These are phyloP conservation scores for Phycomyces nitens DNA, from an alignment of 192 early-diverging fungal species.

Conservation along the genomic window DNA sequence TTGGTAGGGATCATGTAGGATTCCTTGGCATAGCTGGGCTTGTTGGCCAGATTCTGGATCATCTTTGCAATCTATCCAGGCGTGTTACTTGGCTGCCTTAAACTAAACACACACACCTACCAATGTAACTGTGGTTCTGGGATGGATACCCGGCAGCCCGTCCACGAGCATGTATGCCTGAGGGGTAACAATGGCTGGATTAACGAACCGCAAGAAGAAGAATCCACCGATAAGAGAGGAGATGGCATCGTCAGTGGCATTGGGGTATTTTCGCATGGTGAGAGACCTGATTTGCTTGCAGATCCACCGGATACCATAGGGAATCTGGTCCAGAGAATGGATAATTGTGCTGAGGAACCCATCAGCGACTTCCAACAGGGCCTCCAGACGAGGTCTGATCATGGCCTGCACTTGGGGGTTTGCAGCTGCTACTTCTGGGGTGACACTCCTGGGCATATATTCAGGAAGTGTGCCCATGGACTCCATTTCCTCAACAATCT, in stretches of 20 bases:
- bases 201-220: conserved; percentile 94
- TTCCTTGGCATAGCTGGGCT: conserved; percentile 87
- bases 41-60: conserved; percentile 93
- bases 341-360: conserved; percentile 86
- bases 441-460: conserved; percentile 70
- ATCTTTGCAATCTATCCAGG: conserved; percentile 75
- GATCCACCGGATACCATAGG: conserved; percentile 97
- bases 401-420: conserved; percentile 82
- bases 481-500: conserved; percentile 74
- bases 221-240: conserved; percentile 96
- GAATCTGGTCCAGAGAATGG: conserved; percentile 81
- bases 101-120: conserved; percentile 35
- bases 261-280: conserved; percentile 91
- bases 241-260: conserved; percentile 84
- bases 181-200: conserved; percentile 95
- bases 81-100: neutral
- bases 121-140: conserved; percentile 87
- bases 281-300: conserved; percentile 95
- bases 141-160: conserved; percentile 71
- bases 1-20: conserved; percentile 84
- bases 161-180: conserved; percentile 93
- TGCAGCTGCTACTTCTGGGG: conserved; percentile 74
- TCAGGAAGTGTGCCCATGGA: conserved; percentile 55
- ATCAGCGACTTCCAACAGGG: conserved; percentile 84
- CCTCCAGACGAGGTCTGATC: conserved; percentile 71